A percentile compares a stretch with the other conserved stretches of the same genome.
These are phyloP conservation scores for Alternaria viburni DNA, from an alignment of 2,329 filamentous ascomycete species.

Conservation along the genomic window DNA sequence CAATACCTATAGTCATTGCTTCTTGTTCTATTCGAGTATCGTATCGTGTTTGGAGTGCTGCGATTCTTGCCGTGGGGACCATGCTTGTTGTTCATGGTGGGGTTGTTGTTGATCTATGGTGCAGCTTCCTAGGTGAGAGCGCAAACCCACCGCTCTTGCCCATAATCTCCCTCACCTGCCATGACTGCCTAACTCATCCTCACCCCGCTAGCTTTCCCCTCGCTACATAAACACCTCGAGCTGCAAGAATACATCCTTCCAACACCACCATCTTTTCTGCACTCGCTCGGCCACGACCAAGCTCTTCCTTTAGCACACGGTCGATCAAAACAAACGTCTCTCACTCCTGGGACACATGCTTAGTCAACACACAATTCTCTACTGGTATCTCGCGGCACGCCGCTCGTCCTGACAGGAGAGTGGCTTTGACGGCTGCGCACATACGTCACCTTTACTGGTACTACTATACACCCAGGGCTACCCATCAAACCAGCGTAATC, in stretches of 20 bases:
- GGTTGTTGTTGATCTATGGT: not conserved
- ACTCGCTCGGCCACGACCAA: not conserved
- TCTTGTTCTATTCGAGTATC: not conserved
- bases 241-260: not conserved
- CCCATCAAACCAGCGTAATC: not conserved
- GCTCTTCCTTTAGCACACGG: not conserved
- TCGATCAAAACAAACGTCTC: not conserved
- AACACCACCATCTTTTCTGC: not conserved
- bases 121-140: not conserved
- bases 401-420: not conserved
- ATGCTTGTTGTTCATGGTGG: not conserved
- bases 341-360: not conserved
- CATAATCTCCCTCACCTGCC: constrained; percentile 4
- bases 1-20: not conserved
- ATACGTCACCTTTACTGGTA: not conserved
- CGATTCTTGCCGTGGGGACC: no score
- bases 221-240: not conserved
- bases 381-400: not conserved
- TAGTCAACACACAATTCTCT: not conserved
- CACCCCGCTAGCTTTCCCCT: not conserved
- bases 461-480: not conserved
- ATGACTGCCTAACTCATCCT: not conserved
- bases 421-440: not conserved
- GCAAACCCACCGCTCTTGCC: not conserved
- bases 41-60: not conserved